Conservation (phyloP, 805 yeast species). For the Ogataea nonfermentans region DNA sequence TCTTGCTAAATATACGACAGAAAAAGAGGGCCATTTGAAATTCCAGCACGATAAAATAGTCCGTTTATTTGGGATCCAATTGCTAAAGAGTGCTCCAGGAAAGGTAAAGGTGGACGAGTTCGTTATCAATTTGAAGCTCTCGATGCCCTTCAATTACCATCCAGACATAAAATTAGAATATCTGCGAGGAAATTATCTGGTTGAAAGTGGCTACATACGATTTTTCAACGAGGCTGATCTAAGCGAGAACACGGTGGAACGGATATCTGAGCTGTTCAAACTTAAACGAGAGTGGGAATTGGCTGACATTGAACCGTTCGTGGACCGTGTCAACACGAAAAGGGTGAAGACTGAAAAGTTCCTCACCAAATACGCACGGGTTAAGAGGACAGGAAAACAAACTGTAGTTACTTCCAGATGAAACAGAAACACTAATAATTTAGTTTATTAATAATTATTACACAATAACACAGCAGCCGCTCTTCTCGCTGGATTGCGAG, state of each 20-base stretch:
- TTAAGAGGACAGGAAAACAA: constrained; percentile 45
- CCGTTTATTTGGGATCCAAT: constrained; percentile 17
- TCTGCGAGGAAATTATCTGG: constrained; percentile 29
- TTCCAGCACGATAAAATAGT: constrained; percentile 20
- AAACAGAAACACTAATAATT: not conserved
- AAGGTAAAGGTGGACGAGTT: constrained; percentile 46
- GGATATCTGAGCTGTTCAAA: constrained; percentile 54
- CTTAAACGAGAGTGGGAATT: constrained; percentile 59
- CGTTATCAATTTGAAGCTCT: constrained; percentile 58
- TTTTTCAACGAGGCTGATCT: constrained; percentile 51
- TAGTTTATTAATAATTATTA: constrained; percentile 6
- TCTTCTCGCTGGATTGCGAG: constrained; percentile 6
- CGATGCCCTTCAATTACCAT: constrained; percentile 55
- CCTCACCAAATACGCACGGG: constrained; percentile 60
- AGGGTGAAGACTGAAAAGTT: constrained; percentile 55
- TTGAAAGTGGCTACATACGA: constrained; percentile 41
- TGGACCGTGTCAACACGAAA: constrained; percentile 55
- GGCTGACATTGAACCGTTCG: constrained; percentile 61
- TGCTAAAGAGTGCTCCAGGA: constrained; percentile 13
- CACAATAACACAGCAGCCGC: constrained; percentile 14
- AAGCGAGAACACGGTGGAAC: constrained; percentile 43
- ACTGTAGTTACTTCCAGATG: constrained; percentile 18
- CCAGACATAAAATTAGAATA: constrained; percentile 53
- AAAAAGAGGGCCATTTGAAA: constrained; percentile 16
- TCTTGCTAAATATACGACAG: constrained; percentile 11